Evolutionary conservation across 441 rosid genomes (phyloP).

Genomic region (Erodium texanum): DNA sequence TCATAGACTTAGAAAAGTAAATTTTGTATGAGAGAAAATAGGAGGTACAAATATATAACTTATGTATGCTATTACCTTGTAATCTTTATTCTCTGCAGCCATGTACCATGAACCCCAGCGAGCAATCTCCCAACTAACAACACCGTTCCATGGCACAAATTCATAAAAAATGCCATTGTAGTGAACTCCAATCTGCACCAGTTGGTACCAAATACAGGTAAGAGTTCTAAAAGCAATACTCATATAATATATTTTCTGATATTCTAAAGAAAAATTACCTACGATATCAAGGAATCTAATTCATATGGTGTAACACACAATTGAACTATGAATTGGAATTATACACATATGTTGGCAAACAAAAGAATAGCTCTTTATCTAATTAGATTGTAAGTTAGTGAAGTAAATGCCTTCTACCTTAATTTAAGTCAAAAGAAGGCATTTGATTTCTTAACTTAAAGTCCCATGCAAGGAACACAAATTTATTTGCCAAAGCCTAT

Average conservation of each 20-base stretch:
- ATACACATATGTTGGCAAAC: neutral
- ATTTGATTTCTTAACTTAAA: neutral
- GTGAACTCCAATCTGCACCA: slow-evolving; percentile 80
- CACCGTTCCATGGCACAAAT: slow-evolving; percentile 92
- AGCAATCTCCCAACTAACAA: slow-evolving; percentile 64
- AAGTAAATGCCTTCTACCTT: neutral
- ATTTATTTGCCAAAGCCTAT: neutral
- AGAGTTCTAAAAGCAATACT: neutral
- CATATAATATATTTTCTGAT: neutral
- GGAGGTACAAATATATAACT: neutral
- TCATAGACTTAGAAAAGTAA: too few relatives aligned
- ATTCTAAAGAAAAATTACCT: neutral
- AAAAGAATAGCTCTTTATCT: neutral
- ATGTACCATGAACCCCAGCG: slow-evolving; percentile 86
- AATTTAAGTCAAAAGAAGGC: neutral
- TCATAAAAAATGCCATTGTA: slow-evolving; percentile 65
- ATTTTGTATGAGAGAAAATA: neutral
- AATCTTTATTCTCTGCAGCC: slow-evolving; percentile 62
- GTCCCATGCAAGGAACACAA: neutral
- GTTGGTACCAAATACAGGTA: neutral
- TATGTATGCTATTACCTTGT: slow-evolving; percentile 39
- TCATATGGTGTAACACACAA: neutral
- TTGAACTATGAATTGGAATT: neutral
- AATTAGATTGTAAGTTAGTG: neutral
- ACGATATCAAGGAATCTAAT: neutral